phyloP scores from a whole-genome alignment of 495 filamentous ascomycete species.

The Viridothelium virens region DNA sequence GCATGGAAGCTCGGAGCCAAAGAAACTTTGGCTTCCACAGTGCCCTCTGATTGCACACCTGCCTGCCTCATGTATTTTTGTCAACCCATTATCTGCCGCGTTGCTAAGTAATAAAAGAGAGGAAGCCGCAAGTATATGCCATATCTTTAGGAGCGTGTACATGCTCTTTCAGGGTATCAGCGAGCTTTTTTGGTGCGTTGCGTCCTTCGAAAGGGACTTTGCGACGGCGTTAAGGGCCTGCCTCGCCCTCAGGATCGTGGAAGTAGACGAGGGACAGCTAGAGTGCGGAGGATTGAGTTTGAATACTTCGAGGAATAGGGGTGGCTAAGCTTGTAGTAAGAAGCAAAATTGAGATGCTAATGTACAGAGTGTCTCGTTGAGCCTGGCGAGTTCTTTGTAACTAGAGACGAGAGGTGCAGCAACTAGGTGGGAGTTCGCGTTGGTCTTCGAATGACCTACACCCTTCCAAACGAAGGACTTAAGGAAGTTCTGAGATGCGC shows the following conservation, averaged over 20 bases:
- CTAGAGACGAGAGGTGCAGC: not conserved
- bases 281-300: no score
- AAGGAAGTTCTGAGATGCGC: not conserved
- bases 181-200: not conserved
- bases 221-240: not conserved
- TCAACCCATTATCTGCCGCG: constrained; percentile 31
- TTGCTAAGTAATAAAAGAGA: not conserved
- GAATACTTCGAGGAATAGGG: no score
- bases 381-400: no score
- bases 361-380: no score
- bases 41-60: constrained; percentile 86
- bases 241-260: not conserved
- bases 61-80: constrained; percentile 72
- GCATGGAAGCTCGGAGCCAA: constrained; percentile 80
- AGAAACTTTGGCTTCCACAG: constrained; percentile 82
- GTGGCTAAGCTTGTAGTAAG: no score
- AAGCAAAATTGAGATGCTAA: no score
- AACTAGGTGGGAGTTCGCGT: not conserved
- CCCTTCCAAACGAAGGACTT: not conserved
- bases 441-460: not conserved
- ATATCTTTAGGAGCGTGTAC: not conserved
- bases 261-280: not conserved
- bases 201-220: not conserved
- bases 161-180: not conserved
- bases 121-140: not conserved